Base-by-base conservation (phyloP, 1,139 yeast genomes). In the Tardiomyces digboiensis region DNA sequence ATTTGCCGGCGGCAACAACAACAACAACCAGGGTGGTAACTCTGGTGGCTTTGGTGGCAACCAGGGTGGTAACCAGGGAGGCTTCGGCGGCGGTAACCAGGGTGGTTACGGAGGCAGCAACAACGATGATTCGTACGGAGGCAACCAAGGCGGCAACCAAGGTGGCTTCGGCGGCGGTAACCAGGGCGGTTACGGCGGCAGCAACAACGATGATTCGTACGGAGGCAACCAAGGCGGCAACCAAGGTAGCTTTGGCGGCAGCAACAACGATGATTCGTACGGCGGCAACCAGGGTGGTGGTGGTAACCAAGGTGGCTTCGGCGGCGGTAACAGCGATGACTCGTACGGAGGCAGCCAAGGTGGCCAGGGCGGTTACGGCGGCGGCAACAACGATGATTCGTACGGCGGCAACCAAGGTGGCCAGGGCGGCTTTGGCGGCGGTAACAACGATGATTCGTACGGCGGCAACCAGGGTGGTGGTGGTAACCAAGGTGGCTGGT, bases 51-150 rank as follows among this genome's bases (percentile, higher is more conserved):
- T 55, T 41, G 45, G 43, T 3, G 45, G 45, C 39, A 40, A 43
- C 44, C 21, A 38, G 18, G 13, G 13, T 13, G 29, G 13, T 18
- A 21, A 21, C 29, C 19, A 20, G 12, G 7, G 16, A 14, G 40
- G 33, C 37, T 19, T 22, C 7, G 48, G 48, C 36, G 44, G 45
- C 29, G 43, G 52, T 33, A 13, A 13, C 29, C 13, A 8, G 29
- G 8, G 12, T 23, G 29, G 29, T 13, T 13, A 13, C 29, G 43
- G n/a, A n/a, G n/a, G n/a, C n/a, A n/a, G n/a, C n/a, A n/a, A 47
- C 39, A 46, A 47, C 51, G 41, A 48, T 40, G 51, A 51, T 46
- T 50, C 54, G 13, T 51, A 46, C 44, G 54, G 55, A 37, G 45
- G 47, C 38, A 42, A 43, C 18, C 43, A 44, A 39, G 38, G 44